Base-by-base conservation (phyloP, 306 rosid genomes). In the Castanopsis chinensis region DNA sequence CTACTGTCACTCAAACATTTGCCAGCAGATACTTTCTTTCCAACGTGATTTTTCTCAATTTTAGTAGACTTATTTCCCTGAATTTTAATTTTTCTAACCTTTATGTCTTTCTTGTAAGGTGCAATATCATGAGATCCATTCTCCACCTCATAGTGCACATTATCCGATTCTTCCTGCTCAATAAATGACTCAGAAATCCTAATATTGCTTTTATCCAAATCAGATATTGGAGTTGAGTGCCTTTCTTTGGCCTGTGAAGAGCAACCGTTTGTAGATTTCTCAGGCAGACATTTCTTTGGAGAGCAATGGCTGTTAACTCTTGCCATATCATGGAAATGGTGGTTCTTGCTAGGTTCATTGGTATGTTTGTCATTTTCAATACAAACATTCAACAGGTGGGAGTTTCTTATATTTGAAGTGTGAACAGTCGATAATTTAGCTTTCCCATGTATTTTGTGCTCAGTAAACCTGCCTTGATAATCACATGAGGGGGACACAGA, bases 171-270 rank as follows among this genome's bases (percentile, higher is more conserved):
- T 58, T 58, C 30, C 30, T 7, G 81, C 65, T 87, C 91, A 74
- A 74, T 75, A 54, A 82, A 78, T 75, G 84, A 86, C 61, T 86
- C 74, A 35, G 82, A 49, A 64, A 49, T 85, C 86, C 77, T 86
- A 74, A 71, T 81, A 80, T 83, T 88, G 71, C 77, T 89, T 76
- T 75, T 77, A 76, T 76, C 84, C 68, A 77, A 72, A 54, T 88
- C 94, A 18, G 86, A 76, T 87, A 85, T 84, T 61, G 72, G 74
- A 86, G 77, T 85, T 14, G 20, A 15, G 11, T 63, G n/a, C 71
- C 87, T 72, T 37, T 73, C 85, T 81, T 80, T 86, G 69, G 85
- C 96, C 91, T 87, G 79, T 69, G 90, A 87, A 67, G 87, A 80
- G 79, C 79, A 74, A 33, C 85, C 91, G 68, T 79, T 88, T 55